Conservation (phyloP, 805 yeast genomes). For the Scheffersomyces stipitis region DNA sequence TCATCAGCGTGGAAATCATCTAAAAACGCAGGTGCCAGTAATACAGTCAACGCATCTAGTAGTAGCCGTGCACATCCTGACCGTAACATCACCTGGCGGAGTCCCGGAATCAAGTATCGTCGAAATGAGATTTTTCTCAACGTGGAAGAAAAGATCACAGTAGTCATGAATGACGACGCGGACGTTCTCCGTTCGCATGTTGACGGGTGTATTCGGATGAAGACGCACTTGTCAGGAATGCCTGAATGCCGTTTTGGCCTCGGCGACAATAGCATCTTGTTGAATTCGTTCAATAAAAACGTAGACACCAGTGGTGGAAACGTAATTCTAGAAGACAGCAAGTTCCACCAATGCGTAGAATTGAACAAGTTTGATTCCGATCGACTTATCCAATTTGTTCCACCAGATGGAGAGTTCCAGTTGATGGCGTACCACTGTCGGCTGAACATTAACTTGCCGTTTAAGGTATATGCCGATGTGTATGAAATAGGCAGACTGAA, state of each 20-base stretch:
- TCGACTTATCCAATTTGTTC: constrained; percentile 66
- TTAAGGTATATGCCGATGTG: constrained; percentile 59
- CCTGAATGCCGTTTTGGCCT: constrained; percentile 83
- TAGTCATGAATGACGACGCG: constrained; percentile 66
- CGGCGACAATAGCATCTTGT: constrained; percentile 46
- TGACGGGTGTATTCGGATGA: constrained; percentile 72
- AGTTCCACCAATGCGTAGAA: constrained; percentile 85
- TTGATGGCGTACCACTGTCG: constrained; percentile 64
- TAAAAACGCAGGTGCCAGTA: not conserved
- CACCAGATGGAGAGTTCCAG: constrained; percentile 88
- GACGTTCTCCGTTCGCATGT: constrained; percentile 67
- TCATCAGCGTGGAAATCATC: constrained; percentile 5
- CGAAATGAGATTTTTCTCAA: constrained; percentile 78
- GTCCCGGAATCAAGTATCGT: constrained; percentile 68
- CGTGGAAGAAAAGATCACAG: constrained; percentile 71
- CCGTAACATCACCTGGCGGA: constrained; percentile 62
- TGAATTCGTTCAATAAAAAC: constrained; percentile 8
- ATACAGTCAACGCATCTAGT: constrained; percentile 4
- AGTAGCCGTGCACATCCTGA: constrained; percentile 8
- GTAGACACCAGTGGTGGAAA: constrained; percentile 29
- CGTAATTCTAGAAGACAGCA: constrained; percentile 70
- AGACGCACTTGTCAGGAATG: constrained; percentile 73
- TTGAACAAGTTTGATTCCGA: constrained; percentile 66
- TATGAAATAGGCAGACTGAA: constrained; percentile 41
- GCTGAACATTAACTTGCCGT: constrained; percentile 65